Conservation (phyloP, 2,329 filamentous ascomycete species). For the Anthostomella pinea region DNA sequence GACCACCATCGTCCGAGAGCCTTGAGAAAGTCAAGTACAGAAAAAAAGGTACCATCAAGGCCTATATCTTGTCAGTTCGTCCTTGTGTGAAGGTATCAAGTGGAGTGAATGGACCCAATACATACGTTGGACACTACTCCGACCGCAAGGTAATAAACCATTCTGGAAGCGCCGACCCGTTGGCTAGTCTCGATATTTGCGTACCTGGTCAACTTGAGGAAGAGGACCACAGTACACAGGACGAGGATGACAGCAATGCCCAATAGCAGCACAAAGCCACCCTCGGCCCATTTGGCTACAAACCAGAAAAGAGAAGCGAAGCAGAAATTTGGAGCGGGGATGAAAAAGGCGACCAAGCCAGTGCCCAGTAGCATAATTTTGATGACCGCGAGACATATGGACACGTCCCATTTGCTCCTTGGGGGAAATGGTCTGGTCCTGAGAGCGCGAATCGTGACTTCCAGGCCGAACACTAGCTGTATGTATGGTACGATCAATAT, state of each 20-base stretch:
- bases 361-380: slow-evolving; percentile 51
- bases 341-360: slow-evolving; percentile 56
- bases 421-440: slow-evolving; percentile 54
- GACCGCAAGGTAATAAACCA: slow-evolving; percentile 65
- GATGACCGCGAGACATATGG: slow-evolving; percentile 53
- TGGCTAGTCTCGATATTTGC: slow-evolving; percentile 56
- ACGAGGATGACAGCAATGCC: slow-evolving; percentile 50
- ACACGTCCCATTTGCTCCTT: slow-evolving; percentile 57
- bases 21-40: slow-evolving; percentile 50
- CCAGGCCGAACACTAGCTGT: slow-evolving; percentile 63
- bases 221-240: slow-evolving; percentile 51
- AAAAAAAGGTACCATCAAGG: slow-evolving; percentile 63
- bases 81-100: not conserved
- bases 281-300: slow-evolving; percentile 56
- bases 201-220: slow-evolving; percentile 53
- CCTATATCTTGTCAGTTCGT: slow-evolving; percentile 38
- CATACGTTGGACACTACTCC: slow-evolving; percentile 57
- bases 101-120: slow-evolving; percentile 10
- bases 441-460: slow-evolving; percentile 56
- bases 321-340: slow-evolving; percentile 57
- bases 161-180: slow-evolving; percentile 62
- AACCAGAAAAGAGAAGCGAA: slow-evolving; percentile 69
- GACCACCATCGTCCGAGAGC: slow-evolving; percentile 36
- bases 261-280: slow-evolving; percentile 53
- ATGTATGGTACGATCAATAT: slow-evolving; percentile 66